Base-by-base conservation (phyloP, 2,329 filamentous ascomycete genomes). In the Cordyceps farinosa region DNA sequence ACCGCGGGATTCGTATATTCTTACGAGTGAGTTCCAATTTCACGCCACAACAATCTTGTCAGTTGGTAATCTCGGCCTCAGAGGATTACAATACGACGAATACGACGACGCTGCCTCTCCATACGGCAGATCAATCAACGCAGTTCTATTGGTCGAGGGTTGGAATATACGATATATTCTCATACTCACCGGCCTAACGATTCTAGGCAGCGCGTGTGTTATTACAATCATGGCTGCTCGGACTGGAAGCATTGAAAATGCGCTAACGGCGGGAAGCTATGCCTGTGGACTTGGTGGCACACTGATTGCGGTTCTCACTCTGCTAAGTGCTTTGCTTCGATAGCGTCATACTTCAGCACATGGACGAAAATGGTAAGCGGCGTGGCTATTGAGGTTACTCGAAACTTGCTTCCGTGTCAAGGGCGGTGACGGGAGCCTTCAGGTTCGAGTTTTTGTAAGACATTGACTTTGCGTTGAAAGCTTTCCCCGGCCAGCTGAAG, bases 11-110 rank as follows among this genome's bases (percentile, higher is more conserved):
- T 53, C 32, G 32, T 53, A 53, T 38, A 53, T 38, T 53, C 51
- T 36, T 53, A 53, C 32, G 32, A 53, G 51, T 53, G 51, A 53
- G 51, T 36, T 53, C n/a, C 34, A 38, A 53, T 53, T 53, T 53
- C 34, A 53, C 11, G 9, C 51, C 51, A 38, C n/a, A 29, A 5
- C 17, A 11, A 11, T 53, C 27, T 22, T 38, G 30, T 53, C 51
- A 53, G 51, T 27, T 53, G 17, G 6, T 38, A 53, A 53, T 53
- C 22, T 53, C 10, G 51, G 7, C 51, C 51, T 38, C 51, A 53
- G 51, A 53, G 32, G 38, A 17, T 38, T 53, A 38, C 51, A 53
- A 53, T 53, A 53, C 51, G 34, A 38, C 51, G 38, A 29, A 38
- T 38, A 22, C 17, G 38, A 53, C 32, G 32, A 53, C 51, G 51